Evolutionary conservation across 2,329 filamentous ascomycete species (phyloP), one percentile per base, ranked within the genome.

Genomic region (Penicillium sumatraense): DNA sequence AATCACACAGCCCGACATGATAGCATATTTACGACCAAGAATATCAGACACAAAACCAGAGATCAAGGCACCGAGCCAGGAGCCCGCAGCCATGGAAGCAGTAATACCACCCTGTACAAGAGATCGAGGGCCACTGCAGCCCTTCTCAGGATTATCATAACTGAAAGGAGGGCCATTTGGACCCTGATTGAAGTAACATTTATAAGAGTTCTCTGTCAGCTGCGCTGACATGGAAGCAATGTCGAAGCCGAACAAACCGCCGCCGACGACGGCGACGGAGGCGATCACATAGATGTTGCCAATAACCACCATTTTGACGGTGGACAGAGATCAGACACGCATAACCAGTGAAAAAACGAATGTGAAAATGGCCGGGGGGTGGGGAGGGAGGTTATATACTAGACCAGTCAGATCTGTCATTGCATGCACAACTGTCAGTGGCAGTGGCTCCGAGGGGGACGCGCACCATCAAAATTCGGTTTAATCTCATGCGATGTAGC

Each of bases 61-160:
- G 46, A 74, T 54, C 38, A 87, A 72, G 54, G 84, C 83, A 50
- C 84, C 89, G 9, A 88, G 71, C 58, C 89, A 85, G 4, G 87
- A 90, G 14, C 89, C 89, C 45, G 84, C 88, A 14, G 89, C 85
- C 88, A 91, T 91, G 2, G 88, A 78, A 20, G 87, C 87, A 2
- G 87, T 89, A 69, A 91, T 90, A 42, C 82, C 87, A 41, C 87
- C 88, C 72, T 91, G 88, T 0, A 81, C 78, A 61, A 83, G 64
- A 5, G 35, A 47, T 16, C 23, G 18, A 14, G 26, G 33, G 35
- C 50, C 44, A 11, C 21, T 36, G 6, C 35, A 53, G 6, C 40
- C 40, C 23, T 44, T 44, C 18, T 53, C 29, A 6, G 26, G 20
- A 2, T 36, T 36, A 33, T 54, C 45, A 21, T 49, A 20, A n/a